Base-by-base conservation (phyloP, 371 early-diverging fungal species). In the Mortierella sp. region DNA sequence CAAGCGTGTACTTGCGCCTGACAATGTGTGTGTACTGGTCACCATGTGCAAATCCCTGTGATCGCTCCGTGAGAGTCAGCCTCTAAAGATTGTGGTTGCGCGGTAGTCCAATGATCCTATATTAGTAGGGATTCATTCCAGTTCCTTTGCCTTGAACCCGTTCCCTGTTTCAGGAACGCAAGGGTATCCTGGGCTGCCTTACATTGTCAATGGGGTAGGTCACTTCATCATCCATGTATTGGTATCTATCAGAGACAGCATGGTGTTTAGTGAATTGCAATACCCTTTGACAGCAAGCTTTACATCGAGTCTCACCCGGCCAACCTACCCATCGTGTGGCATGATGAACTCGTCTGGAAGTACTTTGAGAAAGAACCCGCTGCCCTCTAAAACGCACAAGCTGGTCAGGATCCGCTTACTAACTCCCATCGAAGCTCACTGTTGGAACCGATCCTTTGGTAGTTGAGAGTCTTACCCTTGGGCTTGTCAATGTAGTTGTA, bases 171-270 rank as follows among this genome's bases (percentile, higher is more conserved):
- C 24, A 17, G 3, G 19, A 27, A 17, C 7, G 21, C 10, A 6
- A 25, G 12, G 37, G 16, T 16, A n/a, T n/a, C n/a, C n/a, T n/a
- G n/a, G n/a, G n/a, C n/a, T 48, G 6, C 39, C 60, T 62, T 62
- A 66, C 73, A 54, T 41, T n/a, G 22, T 72, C 73, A n/a, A 27
- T 24, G 17, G 60, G 66, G 46, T 67, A 72, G 16, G 25, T 49
- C 50, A 67, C 44, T 50, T 72, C 73, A 29, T 72, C 73, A 29
- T 72, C 73, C 73, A 72, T 72, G 51, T 72, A 72, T 21, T 72
- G 73, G 34, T 57, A 72, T 3, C 73, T 72, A 51, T 22, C 46
- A 12, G 34, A 51, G 14, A 13, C n/a, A n/a, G 16, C 3, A 27
- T 49, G n/a, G 22, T 49, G 7, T 28, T 13, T 13, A 10, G n/a